Evolutionary conservation across 1,284 basidiomycete genomes (phyloP).

Genomic region (Puccinia triticina): DNA sequence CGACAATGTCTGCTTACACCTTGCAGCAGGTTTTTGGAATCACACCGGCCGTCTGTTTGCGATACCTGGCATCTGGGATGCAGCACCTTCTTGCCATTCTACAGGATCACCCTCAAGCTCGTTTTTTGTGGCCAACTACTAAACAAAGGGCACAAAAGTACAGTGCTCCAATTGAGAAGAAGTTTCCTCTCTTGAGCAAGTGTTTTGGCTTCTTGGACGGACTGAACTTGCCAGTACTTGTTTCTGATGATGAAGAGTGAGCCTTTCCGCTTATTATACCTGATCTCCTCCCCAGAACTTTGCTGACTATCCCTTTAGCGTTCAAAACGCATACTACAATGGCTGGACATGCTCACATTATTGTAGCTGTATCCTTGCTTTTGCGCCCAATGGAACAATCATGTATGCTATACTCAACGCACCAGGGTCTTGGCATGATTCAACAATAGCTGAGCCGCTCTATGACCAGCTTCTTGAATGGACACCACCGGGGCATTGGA

Average conservation of each 20-base stretch:
- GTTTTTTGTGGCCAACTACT: background rate
- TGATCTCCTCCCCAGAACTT: background rate
- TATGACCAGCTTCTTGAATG: constrained; percentile 60
- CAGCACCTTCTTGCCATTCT: background rate
- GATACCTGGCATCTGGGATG: background rate
- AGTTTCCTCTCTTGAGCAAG: background rate
- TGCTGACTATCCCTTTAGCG: background rate
- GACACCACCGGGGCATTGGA: constrained; percentile 62
- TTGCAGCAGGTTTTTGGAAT: background rate
- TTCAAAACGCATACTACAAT: background rate
- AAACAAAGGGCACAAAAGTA: background rate
- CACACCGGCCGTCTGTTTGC: background rate
- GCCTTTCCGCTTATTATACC: background rate
- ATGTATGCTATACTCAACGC: constrained; percentile 58
- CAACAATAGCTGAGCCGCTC: constrained; percentile 61
- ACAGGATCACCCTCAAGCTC: background rate
- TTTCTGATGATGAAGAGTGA: constrained; percentile 2
- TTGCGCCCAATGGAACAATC: constrained; percentile 53
- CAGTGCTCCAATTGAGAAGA: background rate
- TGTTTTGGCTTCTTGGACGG: background rate
- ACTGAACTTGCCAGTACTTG: background rate
- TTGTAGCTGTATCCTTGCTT: background rate
- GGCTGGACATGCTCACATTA: background rate
- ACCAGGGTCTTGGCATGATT: constrained; percentile 62
- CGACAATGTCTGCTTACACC: background rate